Percentiles rank a stretch among this genome's conserved stretches.
Evolutionary conservation across 1,139 yeast genomes (phyloP).

Genomic region (Nakaseomyces glabratus): DNA sequence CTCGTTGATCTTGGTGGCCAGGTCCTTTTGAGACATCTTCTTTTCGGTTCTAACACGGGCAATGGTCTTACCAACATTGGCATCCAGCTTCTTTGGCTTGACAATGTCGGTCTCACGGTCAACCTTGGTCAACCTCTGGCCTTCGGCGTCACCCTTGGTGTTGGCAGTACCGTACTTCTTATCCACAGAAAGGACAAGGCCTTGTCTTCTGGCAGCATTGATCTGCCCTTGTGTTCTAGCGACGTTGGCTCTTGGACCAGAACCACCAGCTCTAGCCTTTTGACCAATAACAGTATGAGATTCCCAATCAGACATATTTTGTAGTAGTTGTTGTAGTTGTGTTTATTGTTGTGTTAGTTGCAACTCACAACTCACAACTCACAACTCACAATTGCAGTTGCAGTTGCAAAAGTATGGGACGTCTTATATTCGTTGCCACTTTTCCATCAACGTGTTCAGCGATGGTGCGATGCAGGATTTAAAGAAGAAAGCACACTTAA

Average conservation of each 20-base stretch:
- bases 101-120: constrained; percentile 93
- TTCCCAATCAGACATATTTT: constrained; percentile 69
- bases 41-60: constrained; percentile 82
- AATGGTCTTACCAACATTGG: constrained; percentile 79
- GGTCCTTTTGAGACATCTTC: constrained; percentile 85
- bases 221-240: constrained; percentile 71
- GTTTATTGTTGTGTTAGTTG: background rate
- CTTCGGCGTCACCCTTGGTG: constrained; percentile 72
- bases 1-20: constrained; percentile 91
- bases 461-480: no score
- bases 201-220: constrained; percentile 90
- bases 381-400: no score
- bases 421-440: no score
- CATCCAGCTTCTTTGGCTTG: constrained; percentile 81
- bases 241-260: constrained; percentile 75
- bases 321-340: background rate
- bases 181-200: constrained; percentile 82
- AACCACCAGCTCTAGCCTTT: constrained; percentile 75
- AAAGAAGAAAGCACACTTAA: no score
- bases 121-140: constrained; percentile 86
- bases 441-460: no score
- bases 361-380: no score
- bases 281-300: constrained; percentile 78
- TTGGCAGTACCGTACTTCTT: constrained; percentile 73
- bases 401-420: no score